Base-by-base conservation (phyloP, 306 rosid genomes). In the Pterocarpus macrocarpus region DNA sequence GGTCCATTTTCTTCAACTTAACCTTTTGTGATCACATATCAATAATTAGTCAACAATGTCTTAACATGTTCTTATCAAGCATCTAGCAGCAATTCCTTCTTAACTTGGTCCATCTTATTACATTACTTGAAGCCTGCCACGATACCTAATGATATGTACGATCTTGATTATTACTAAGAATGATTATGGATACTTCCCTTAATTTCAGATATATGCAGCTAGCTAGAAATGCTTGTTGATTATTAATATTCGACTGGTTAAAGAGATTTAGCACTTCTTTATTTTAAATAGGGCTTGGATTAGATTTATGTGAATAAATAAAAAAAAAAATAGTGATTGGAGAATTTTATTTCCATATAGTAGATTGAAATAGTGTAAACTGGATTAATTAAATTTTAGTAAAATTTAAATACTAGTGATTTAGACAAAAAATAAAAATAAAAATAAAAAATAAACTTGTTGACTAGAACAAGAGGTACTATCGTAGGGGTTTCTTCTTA, bases 1-100 rank as follows among this genome's bases (percentile, higher is more conserved):
- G 81, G 81, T 66, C 81, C 75, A 66, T 38, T 43, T 50, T 14
- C 57, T 50, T 50, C 57, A 50, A 14, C 57, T 13, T 14, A 50
- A 14, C 17, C 17, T 50, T 14, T 44, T 41, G 53, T 77, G 50
- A 64, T 64, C 81, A 36, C 39, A 12, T 16, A 64, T 66, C 32
- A 55, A 4, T 64, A 49, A 52, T 28, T 12, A 52, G 34, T 77
- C 59, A 70, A 77, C 41, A 7, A 76, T 65, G 72, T 64, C 12
- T 38, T 64, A 36, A 22, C 64, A 7, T 64, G 55, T 56, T 45
- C 64, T 50, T 63, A 38, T 62, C 62, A 43, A 61, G 10, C 15
- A 39, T 55, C 61, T 16, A 55, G 4, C 57, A 75, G 28, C 61
- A 2, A 10, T 30, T 49, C 43, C 58, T 35, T 69, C 4, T 4